Evolutionary conservation across 2,329 filamentous ascomycete genomes (phyloP).

Genomic region (Sporothrix inflata): DNA sequence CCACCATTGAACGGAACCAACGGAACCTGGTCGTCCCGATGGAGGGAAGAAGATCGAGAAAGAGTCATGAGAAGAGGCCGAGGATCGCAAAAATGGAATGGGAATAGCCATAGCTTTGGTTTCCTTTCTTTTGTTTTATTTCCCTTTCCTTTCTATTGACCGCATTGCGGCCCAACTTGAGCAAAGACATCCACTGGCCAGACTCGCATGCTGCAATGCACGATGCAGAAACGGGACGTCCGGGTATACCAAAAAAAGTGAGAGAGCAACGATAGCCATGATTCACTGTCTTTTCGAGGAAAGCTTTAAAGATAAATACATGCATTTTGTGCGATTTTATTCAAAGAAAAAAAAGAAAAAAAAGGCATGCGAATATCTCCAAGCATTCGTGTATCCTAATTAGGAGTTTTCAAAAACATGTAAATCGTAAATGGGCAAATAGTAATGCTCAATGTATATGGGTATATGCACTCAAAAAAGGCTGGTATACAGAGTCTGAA

Average conservation of each 20-base stretch:
- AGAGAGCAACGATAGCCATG: not conserved
- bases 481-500: no score
- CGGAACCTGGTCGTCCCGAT: constrained; percentile 8
- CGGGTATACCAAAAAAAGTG: not conserved
- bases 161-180: not conserved
- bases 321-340: no score
- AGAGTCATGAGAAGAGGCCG: constrained; percentile 7
- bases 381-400: no score
- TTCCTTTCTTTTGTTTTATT: not conserved
- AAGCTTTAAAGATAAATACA: not conserved
- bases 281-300: no score
- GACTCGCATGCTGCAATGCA: constrained; percentile 4
- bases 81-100: not conserved
- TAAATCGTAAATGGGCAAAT: no score
- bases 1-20: constrained; percentile 3
- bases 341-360: no score
- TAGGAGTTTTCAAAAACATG: no score
- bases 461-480: no score
- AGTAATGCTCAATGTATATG: no score
- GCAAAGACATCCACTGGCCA: not conserved
- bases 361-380: no score
- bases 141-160: not conserved
- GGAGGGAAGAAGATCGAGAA: not conserved
- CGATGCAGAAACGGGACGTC: not conserved
- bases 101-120: not conserved